These are phyloP conservation scores for Malus hybrid DNA, from an alignment of 331 rosid genomes.

Conservation along the genomic window DNA sequence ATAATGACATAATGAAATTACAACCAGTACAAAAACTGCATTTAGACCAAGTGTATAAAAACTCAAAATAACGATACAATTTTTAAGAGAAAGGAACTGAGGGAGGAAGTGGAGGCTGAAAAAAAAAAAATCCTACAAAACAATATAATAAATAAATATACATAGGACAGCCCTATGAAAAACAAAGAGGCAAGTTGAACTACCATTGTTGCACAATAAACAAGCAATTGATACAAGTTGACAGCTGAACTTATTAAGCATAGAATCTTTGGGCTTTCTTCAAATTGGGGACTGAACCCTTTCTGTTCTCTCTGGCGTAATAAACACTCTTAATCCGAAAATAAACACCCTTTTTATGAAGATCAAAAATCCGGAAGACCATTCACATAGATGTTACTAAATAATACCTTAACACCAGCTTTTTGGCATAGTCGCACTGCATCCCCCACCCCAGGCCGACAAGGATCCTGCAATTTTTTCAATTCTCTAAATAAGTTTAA, in stretches of 20 bases:
- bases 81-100: not conserved
- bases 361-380: not conserved
- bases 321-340: not conserved
- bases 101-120: not conserved
- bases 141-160: not conserved
- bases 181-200: not conserved
- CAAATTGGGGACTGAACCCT: not conserved
- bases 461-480: constrained; percentile 76
- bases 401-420: constrained; percentile 76
- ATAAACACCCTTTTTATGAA: not conserved
- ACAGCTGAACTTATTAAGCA: not conserved
- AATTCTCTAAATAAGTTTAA: constrained; percentile 7
- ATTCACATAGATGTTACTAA: not conserved
- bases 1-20: not conserved
- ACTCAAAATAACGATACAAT: not conserved
- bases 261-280: not conserved
- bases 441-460: constrained; percentile 75
- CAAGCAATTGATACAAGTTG: not conserved
- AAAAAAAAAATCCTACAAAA: not conserved
- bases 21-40: not conserved
- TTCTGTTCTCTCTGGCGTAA: not conserved
- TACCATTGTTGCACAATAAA: not conserved
- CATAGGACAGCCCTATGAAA: not conserved
- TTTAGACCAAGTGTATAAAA: not conserved
- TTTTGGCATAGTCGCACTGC: constrained; percentile 73